These are phyloP conservation scores for Collybia sordida DNA, from an alignment of 768 basidiomycete species.

Conservation along the genomic window DNA sequence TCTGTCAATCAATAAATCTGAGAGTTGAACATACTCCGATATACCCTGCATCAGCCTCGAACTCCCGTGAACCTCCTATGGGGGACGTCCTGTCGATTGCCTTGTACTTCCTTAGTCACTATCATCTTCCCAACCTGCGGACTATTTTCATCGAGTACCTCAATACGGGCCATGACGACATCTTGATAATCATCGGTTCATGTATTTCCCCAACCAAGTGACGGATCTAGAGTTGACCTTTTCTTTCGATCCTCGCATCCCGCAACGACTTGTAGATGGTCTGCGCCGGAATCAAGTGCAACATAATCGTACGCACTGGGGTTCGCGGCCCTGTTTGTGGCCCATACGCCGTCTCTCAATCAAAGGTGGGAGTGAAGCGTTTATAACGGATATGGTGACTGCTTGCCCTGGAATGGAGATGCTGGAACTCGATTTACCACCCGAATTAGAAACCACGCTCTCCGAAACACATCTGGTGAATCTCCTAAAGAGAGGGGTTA, in stretches of 20 bases:
- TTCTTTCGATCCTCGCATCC: slow-evolving; percentile 18
- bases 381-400: slow-evolving; percentile 19
- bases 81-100: slow-evolving; percentile 5
- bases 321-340: slow-evolving; percentile 21
- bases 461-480: no score
- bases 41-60: neutral
- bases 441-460: no score
- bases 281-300: slow-evolving; percentile 14
- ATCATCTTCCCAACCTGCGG: slow-evolving; percentile 3
- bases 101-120: slow-evolving; percentile 9
- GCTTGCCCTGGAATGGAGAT: slow-evolving; percentile 10
- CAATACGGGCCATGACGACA: neutral
- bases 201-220: slow-evolving; percentile 28
- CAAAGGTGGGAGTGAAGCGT: slow-evolving; percentile 15
- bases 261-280: slow-evolving; percentile 18
- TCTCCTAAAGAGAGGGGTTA: no score
- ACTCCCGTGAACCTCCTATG: neutral
- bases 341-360: slow-evolving; percentile 21
- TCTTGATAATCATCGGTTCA: slow-evolving; percentile 7
- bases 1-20: slow-evolving; percentile 9
- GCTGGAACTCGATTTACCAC: no score
- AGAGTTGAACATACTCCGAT: slow-evolving; percentile 7
- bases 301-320: slow-evolving; percentile 6
- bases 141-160: neutral
- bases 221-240: slow-evolving; percentile 31